phyloP scores from a whole-genome alignment of 805 yeast species.

The Cyberlindnera mississippiensis region DNA sequence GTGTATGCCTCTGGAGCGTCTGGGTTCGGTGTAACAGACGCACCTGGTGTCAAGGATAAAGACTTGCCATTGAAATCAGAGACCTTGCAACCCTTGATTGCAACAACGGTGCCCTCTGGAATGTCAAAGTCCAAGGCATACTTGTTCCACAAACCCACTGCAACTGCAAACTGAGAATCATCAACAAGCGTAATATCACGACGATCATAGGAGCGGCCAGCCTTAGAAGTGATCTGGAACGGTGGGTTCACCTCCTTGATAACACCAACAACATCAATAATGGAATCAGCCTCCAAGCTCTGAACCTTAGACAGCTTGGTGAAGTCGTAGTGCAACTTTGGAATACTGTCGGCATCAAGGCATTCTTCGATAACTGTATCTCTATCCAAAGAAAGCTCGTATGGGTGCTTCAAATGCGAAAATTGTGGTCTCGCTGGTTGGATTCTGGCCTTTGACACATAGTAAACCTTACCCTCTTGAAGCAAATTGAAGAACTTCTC shows the following conservation, averaged over 20 bases:
- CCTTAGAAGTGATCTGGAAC: slow-evolving; percentile 77
- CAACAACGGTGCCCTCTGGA: slow-evolving; percentile 80
- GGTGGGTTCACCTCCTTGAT: slow-evolving; percentile 72
- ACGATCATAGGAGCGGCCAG: slow-evolving; percentile 90
- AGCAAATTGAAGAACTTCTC: slow-evolving; percentile 70
- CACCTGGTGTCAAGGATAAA: slow-evolving; percentile 73
- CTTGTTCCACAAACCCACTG: slow-evolving; percentile 88
- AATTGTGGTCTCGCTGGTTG: slow-evolving; percentile 83
- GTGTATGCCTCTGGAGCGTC: slow-evolving; percentile 84
- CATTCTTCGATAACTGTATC: slow-evolving; percentile 75
- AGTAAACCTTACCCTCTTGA: slow-evolving; percentile 88
- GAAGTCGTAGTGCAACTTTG: slow-evolving; percentile 74
- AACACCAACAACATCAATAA: slow-evolving; percentile 85
- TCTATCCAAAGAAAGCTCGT: slow-evolving; percentile 78
- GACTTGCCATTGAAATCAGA: slow-evolving; percentile 86
- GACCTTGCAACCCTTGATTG: slow-evolving; percentile 85
- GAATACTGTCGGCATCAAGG: slow-evolving; percentile 60
- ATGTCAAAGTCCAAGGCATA: slow-evolving; percentile 73
- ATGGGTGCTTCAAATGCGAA: slow-evolving; percentile 79
- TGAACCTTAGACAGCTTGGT: slow-evolving; percentile 64
- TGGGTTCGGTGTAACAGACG: slow-evolving; percentile 75
- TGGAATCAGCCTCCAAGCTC: slow-evolving; percentile 62
- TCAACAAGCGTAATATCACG: slow-evolving; percentile 88
- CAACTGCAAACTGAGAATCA: slow-evolving; percentile 69
- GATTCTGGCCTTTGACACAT: slow-evolving; percentile 75